Evolutionary conservation across 2,329 filamentous ascomycete species (phyloP), one percentile per base, ranked within the genome.

Genomic region (Ophiostoma fasciatum): DNA sequence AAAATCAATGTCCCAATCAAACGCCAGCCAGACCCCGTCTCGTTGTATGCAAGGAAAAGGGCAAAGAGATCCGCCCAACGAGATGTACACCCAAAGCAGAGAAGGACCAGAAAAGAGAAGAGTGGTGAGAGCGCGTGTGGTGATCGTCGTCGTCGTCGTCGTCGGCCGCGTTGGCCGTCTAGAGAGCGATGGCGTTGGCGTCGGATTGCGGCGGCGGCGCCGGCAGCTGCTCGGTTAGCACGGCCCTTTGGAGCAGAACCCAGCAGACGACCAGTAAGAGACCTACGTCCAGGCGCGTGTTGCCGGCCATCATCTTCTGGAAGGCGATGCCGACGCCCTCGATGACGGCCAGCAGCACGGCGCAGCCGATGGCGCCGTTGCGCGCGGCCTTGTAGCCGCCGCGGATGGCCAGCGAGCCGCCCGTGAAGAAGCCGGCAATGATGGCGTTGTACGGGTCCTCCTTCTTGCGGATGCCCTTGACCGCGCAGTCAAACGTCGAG

Each of bases 371-470:
- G 44, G 90, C 90, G 42, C 84, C 87, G 61, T 96, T 96, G 50
- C 90, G 72, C 45, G 90, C 85, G 17, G 88, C 84, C 65, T 83
- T 87, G 58, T 80, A 79, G 40, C 90, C 90, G 51, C 90, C 90
- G 62, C 90, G 75, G 44, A 96, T 78, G 35, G 90, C 90, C 23
- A 98, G 70, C 21, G 88, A 75, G 48, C 90, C 90, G 51, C 85
- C 87, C 5, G 90, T 96, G 60, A 94, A 88, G 69, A 94, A 94
- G 36, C 90, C 90, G 28, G 88, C 90, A 49, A 88, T 92, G 57
- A 98, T 96, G 51, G 87, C 85, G 63, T 96, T 96, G 66, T 85
- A 96, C 12, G 90, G 85, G 57, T 96, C 90, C 60, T 98, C 90
- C 77, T 94, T 96, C 69, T 90, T 83, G 46, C 85, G 68, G 38